A percentile compares a stretch with the other conserved stretches of the same genome.
These are phyloP conservation scores for Mycena vitilis DNA, from an alignment of 768 basidiomycete genomes.

Conservation along the genomic window DNA sequence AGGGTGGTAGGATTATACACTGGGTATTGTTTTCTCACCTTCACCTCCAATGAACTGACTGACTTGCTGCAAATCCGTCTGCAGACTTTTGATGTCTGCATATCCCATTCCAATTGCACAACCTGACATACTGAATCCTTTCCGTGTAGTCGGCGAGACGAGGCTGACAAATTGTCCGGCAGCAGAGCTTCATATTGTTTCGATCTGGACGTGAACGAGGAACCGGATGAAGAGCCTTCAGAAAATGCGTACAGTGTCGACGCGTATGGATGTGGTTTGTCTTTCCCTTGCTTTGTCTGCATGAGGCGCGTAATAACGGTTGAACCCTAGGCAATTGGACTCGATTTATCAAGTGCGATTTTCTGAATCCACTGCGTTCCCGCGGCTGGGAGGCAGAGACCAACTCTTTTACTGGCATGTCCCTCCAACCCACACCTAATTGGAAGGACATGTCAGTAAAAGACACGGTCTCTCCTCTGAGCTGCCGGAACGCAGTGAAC, in stretches of 20 bases:
- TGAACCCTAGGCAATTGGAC: constrained; percentile 75
- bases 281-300: neutral
- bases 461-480: too few species aligned
- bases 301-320: constrained; percentile 21
- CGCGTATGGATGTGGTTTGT: constrained; percentile 61
- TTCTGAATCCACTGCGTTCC: neutral
- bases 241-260: constrained; percentile 65
- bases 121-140: neutral
- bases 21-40: constrained; percentile 56
- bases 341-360: constrained; percentile 65
- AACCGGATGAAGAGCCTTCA: constrained; percentile 46
- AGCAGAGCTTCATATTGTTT: constrained; percentile 64
- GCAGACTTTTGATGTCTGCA: constrained; percentile 60
- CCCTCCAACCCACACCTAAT: constrained; percentile 7
- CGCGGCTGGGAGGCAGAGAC: neutral
- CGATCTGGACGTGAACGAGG: constrained; percentile 71
- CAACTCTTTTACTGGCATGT: constrained; percentile 9
- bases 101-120: neutral
- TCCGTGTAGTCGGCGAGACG: constrained; percentile 53
- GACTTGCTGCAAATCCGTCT: neutral
- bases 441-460: too few species aligned
- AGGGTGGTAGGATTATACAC: constrained; percentile 73
- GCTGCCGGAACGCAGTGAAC: too few species aligned
- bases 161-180: constrained; percentile 51
- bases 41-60: neutral